These are phyloP conservation scores for Venturia effusa DNA, from an alignment of 2,329 filamentous ascomycete species.

Conservation along the genomic window DNA sequence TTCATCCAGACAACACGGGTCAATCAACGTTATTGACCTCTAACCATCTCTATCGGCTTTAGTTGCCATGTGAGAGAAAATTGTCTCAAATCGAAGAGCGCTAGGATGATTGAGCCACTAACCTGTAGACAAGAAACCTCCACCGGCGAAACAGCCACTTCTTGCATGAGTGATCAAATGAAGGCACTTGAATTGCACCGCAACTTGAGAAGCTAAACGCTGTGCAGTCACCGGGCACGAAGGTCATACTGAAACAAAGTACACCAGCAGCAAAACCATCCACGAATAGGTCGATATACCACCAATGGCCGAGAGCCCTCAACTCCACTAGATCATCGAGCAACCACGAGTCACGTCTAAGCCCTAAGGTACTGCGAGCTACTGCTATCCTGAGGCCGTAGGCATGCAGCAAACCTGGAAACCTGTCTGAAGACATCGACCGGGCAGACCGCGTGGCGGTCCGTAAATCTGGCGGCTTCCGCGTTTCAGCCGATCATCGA, in stretches of 20 bases:
- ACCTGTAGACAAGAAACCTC: neutral
- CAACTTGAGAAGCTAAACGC: neutral
- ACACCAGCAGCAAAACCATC: neutral
- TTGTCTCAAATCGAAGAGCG: neutral
- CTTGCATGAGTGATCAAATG: neutral
- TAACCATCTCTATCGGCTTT: neutral
- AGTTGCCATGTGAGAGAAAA: neutral
- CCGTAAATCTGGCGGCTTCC: neutral
- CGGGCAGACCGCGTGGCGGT: neutral
- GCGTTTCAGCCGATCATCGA: slow-evolving; percentile 1
- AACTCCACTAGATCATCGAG: neutral
- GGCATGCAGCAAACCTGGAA: neutral
- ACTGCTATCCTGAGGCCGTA: neutral
- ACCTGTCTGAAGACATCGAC: neutral
- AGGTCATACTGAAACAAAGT: neutral
- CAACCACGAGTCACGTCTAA: neutral
- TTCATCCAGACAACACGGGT: neutral
- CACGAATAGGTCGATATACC: neutral
- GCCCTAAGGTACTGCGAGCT: neutral
- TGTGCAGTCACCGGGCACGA: neutral
- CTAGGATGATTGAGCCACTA: neutral
- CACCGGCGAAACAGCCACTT: neutral
- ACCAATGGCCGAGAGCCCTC: neutral
- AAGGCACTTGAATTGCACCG: neutral
- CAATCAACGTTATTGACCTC: neutral